These are phyloP conservation scores for Colletotrichum somersetense DNA, from an alignment of 2,329 filamentous ascomycete species.

Conservation along the genomic window DNA sequence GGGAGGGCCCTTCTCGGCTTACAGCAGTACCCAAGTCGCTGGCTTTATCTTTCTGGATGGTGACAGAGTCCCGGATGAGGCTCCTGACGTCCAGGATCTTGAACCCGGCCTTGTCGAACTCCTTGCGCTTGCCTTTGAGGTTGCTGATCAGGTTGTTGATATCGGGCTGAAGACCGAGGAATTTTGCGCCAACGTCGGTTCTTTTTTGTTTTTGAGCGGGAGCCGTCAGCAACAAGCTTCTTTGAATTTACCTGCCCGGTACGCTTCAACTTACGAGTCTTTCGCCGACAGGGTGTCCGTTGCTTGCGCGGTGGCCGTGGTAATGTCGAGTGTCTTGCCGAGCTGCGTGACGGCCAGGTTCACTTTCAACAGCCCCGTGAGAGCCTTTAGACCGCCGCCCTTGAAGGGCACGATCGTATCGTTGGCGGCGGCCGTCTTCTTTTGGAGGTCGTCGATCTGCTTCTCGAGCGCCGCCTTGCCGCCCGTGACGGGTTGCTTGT, in stretches of 20 bases:
- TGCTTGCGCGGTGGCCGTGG: conserved; percentile 15
- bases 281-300: conserved; percentile 16
- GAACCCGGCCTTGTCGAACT: conserved; percentile 40
- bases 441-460: conserved; percentile 19
- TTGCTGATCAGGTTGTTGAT: conserved; percentile 25
- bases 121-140: conserved; percentile 19
- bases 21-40: conserved; percentile 21
- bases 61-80: conserved; percentile 29
- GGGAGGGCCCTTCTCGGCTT: not conserved
- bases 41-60: conserved; percentile 32
- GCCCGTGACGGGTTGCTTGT: conserved; percentile 8
- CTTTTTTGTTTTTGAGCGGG: not conserved
- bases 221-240: not conserved
- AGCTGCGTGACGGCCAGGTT: conserved; percentile 31
- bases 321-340: conserved; percentile 15
- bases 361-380: conserved; percentile 34
- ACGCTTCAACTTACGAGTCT: conserved; percentile 25
- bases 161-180: conserved; percentile 25
- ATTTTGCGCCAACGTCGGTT: conserved; percentile 6
- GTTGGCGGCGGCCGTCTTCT: conserved; percentile 20
- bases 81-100: conserved; percentile 34
- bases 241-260: no score
- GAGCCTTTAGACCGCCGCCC: conserved; percentile 20
- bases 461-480: conserved; percentile 5
- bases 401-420: conserved; percentile 29